Evolutionary conservation across 768 basidiomycete species (phyloP), one percentile per base, ranked within the genome.

Genomic region (Dioszegia crocea): DNA sequence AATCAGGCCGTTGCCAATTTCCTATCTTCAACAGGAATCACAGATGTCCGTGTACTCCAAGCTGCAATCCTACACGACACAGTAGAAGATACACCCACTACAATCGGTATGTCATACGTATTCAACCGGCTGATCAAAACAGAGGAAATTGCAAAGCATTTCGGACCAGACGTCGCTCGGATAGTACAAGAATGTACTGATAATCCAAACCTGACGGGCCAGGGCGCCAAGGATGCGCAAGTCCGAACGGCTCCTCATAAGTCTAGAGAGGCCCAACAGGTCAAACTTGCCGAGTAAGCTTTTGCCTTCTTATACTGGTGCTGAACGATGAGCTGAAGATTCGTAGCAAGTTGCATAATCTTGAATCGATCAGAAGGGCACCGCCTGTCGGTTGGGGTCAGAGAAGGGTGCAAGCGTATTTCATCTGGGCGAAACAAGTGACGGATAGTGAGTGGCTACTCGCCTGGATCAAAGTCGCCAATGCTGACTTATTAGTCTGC

Each of bases 11-110:
- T 75, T 2, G 69, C 75, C 12, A 73, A 73, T 51, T 68, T 70
- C 47, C 65, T 76, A 10, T 68, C 73, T 6, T 64, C 67, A 6
- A 71, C 74, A 10, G 75, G 75, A 21, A 62, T 75, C 17, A 68
- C 64, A 4, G 66, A 75, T 55, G 60, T 76, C 19, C 50, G 63
- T n/a, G 71, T 74, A 0, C 45, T 78, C 0, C 71, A 75, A 49
- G 76, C 77, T 0, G 77, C 77, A 0, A 59, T 77, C 4, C 45
- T 77, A 33, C 77, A 78, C 50, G 77, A 78, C 56, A 74, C 75
- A 3, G 68, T 78, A 14, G 77, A 78, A 55, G 77, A 78, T 47
- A 78, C 77, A 12, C 68, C 74, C 19, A 73, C 72, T 4, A 70
- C 72, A 0, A 61, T 69, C 0, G 66, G 68, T 70, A 54, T 44